phyloP scores from a whole-genome alignment of 2,329 filamentous ascomycete genomes.

The Colletotrichum salicis region DNA sequence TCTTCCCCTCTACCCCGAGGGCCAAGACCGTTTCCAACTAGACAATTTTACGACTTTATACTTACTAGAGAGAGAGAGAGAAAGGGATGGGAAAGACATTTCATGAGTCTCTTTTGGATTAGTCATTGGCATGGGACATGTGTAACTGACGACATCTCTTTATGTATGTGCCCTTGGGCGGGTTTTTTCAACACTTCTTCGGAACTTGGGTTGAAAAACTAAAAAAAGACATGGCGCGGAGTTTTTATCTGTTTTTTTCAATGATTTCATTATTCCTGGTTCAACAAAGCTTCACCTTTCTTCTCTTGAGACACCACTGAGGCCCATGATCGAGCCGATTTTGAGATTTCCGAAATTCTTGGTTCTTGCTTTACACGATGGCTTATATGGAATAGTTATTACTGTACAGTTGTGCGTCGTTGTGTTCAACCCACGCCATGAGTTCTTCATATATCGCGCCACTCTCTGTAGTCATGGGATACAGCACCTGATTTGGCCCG shows the following conservation, averaged over 20 bases:
- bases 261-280: neutral
- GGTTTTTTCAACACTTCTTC: slow-evolving; percentile 1
- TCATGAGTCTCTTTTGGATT: slow-evolving; percentile 4
- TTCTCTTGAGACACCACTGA: neutral
- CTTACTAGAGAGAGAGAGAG: slow-evolving; percentile 15
- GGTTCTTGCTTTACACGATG: neutral
- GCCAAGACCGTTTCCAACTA: slow-evolving; percentile 31
- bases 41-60: neutral
- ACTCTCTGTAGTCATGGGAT: slow-evolving; percentile 44
- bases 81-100: neutral
- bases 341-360: neutral
- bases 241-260: slow-evolving; percentile 12
- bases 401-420: slow-evolving; percentile 37
- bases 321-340: neutral
- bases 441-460: slow-evolving; percentile 49
- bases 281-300: neutral
- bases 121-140: slow-evolving; percentile 3
- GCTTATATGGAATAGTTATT: slow-evolving; percentile 25
- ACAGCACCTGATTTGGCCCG: neutral
- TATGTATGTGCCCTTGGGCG: slow-evolving; percentile 3
- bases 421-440: slow-evolving; percentile 50
- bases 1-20: slow-evolving; percentile 61
- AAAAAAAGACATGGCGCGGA: slow-evolving; percentile 35
- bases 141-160: slow-evolving; percentile 16
- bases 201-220: slow-evolving; percentile 25